Base-by-base conservation (phyloP, 179 eudicot species). In the Corrigiola litoralis region DNA sequence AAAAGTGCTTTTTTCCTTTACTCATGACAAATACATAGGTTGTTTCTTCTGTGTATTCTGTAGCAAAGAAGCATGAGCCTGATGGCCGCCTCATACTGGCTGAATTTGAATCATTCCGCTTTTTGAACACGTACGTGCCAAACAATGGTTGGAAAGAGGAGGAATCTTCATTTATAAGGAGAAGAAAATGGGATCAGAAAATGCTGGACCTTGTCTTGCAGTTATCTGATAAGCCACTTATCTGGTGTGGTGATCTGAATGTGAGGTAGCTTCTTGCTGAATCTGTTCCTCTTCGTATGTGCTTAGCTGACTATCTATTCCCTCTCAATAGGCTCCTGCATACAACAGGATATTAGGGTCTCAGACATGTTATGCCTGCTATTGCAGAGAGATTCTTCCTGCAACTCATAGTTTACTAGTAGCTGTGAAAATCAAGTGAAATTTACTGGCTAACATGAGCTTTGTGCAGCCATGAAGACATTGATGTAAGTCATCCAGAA, bases 61-160 rank as follows among this genome's bases (percentile, higher is more conserved):
- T 55, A 90, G 95, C 72, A 68, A 86, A 88, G 68, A 94, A 82
- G 81, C 99, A 94, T 68, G 99, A 94, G 67, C 82, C 77, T 63
- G 97, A 94, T 77, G 99, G 99, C n/a, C 90, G 99, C 24, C 88
- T 94, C 31, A 86, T 87, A 68, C 65, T 94, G 63, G 99, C 95
- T 51, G 99, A 94, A 80, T 94, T 94, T 71, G 89, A 88, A 44
- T 79, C 97, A 6, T 81, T 87, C 71, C 87, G 81, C 58, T 57
- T 90, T 58, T 62, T 94, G 56, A 94, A 94, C 67, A 94, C 99
- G 11, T 94, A 94, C 76, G 88, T 82, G 16, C 99, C 99, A 32
- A 94, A 94, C 76, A 90, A 94, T 82, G 99, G 99, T 38, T 94
- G 99, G 99, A 90, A 94, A 84, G 99, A 94, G 51, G 99, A 94